Evolutionary conservation across 2,329 filamentous ascomycete genomes (phyloP), one percentile per base, ranked within the genome.

Genomic region (Xylaria sp.): DNA sequence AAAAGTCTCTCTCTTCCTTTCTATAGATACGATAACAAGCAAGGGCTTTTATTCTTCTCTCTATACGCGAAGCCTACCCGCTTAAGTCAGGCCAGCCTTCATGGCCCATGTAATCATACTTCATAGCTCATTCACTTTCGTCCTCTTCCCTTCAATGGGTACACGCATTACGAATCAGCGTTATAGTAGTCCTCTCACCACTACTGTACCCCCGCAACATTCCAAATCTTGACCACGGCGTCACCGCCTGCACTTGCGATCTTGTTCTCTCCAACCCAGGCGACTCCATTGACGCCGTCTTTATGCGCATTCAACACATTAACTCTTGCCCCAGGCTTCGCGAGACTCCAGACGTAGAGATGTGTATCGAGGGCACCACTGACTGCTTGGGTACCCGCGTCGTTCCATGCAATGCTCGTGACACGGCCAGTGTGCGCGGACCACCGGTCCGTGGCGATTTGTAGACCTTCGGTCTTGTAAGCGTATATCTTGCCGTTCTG

Each of bases 221-320:
- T 85, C 96, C 96, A 99, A 56, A 95, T 85, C 85, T 98, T 99
- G 54, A 99, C 87, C 0, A 92, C 90, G 38, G 93, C 95, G 85
- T 99, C 96, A 11, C 90, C 92, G 51, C 96, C 96, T 4, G 89
- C 88, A 72, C 91, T 96, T 10, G 92, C 89, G 56, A 98, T 85
- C 80, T 87, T 92, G 20, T 79, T 79, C 65, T 84, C 84, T 9
- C 86, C 88, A 31, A 92, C 85, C 94, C 95, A 99, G 13, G 86
- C 86, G 17, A 98, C 91, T 17, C 92, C 95, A 72, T 91, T 93
- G 20, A 98, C 94, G 10, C 96, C 96, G 76, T 98, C 96, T 81
- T 97, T 97, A 82, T 99, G 96, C 56, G 95, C 94, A 76, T 97
- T 97, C 25, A 89, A 81, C 15, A 89, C 90, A 82, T 96, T 95